phyloP scores from a whole-genome alignment of 1,284 basidiomycete species.

The Ganoderma boninense region DNA sequence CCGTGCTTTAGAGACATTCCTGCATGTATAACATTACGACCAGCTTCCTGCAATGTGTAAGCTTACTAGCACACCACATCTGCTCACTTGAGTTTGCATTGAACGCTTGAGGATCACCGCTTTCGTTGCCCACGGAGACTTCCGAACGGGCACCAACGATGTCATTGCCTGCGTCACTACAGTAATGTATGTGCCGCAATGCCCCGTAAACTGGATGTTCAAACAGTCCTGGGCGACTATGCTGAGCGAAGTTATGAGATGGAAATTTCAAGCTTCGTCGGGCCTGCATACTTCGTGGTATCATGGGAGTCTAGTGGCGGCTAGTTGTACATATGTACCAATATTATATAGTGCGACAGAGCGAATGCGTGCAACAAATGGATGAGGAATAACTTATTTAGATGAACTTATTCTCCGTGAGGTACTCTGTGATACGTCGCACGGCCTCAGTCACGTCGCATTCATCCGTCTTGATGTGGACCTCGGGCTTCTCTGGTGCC shows the following conservation, averaged over 20 bases:
- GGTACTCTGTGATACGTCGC: slow-evolving; percentile 84
- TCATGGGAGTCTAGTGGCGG: background rate
- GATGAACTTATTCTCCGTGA: slow-evolving; percentile 70
- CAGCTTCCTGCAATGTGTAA: slow-evolving; percentile 14
- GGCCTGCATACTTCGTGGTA: background rate
- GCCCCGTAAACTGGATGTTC: too few species aligned
- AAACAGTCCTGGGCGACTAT: too few species aligned
- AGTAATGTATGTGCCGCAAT: too few species aligned
- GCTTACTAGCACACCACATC: background rate
- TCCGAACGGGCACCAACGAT: too few species aligned
- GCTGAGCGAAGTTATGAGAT: too few species aligned
- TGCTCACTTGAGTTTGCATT: too few species aligned
- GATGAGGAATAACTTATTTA: slow-evolving; percentile 38
- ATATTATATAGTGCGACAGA: slow-evolving; percentile 8
- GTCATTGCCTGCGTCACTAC: too few species aligned
- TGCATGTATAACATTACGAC: slow-evolving; percentile 29
- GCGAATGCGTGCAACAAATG: slow-evolving; percentile 1
- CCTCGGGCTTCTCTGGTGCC: slow-evolving; percentile 85
- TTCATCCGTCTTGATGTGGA: slow-evolving; percentile 93
- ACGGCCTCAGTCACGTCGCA: slow-evolving; percentile 85
- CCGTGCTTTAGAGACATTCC: slow-evolving; percentile 28
- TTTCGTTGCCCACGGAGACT: too few species aligned
- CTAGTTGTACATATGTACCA: slow-evolving; percentile 24
- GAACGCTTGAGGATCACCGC: too few species aligned
- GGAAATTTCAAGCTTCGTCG: too few species aligned